A percentile compares a stretch with the other conserved stretches of the same genome.
These are phyloP conservation scores for Boechera divaricarpa DNA, from an alignment of 345 rosid species.

Conservation along the genomic window DNA sequence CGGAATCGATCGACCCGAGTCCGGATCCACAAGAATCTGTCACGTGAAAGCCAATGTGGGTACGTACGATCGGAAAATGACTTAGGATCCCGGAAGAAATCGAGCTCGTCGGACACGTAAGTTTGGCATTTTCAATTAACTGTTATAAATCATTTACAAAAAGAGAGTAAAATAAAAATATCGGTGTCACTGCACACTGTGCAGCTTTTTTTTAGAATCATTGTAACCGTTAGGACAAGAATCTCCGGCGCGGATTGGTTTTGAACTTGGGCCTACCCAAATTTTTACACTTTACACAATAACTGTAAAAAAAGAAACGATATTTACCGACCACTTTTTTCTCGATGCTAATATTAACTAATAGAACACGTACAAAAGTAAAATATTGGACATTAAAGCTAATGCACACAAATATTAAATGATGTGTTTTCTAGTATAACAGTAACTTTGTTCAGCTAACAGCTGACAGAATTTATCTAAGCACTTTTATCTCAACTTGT, in stretches of 20 bases:
- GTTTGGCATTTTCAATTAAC: not conserved
- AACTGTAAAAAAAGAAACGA: not conserved
- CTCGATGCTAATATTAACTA: not conserved
- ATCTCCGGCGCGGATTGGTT: conserved; percentile 20
- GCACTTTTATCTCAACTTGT: conserved; percentile 16
- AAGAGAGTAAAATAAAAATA: not conserved
- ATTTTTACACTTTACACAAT: not conserved
- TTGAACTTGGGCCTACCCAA: conserved; percentile 18
- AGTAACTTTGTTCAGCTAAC: conserved; percentile 26
- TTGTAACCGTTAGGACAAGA: conserved; percentile 28
- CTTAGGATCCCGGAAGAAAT: not conserved
- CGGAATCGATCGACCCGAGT: conserved; percentile 12
- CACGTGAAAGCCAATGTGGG: conserved; percentile 33
- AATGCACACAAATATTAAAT: not conserved
- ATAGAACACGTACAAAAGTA: not conserved
- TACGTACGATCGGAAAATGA: conserved; percentile 39
- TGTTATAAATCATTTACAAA: not conserved
- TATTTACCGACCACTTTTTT: not conserved
- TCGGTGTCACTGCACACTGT: not conserved
- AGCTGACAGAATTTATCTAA: conserved; percentile 21
- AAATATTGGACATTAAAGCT: not conserved
- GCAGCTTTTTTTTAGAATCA: conserved; percentile 3
- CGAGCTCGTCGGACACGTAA: not conserved
- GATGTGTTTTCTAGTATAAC: conserved; percentile 3
- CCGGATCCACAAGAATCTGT: conserved; percentile 7